phyloP scores from a whole-genome alignment of 2,329 filamentous ascomycete species.

The Aspergillus phoenicis region DNA sequence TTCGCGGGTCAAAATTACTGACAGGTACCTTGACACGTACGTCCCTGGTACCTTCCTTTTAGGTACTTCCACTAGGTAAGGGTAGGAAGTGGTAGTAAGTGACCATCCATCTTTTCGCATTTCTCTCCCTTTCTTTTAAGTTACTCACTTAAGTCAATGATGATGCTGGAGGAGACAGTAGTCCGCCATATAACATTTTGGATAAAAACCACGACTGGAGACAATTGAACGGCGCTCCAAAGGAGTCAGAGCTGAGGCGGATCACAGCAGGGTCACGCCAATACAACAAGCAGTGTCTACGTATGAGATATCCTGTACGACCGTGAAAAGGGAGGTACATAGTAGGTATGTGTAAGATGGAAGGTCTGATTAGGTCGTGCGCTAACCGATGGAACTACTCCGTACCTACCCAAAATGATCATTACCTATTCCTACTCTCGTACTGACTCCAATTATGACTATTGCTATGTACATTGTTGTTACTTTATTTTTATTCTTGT shows the following conservation, averaged over 20 bases:
- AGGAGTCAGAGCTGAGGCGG: conserved; percentile 1
- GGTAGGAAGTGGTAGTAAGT: not conserved
- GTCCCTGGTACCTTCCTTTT: not conserved
- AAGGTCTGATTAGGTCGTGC: not conserved
- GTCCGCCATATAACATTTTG: not conserved
- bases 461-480: not conserved
- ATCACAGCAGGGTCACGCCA: conserved; percentile 8
- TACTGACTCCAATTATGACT: not conserved
- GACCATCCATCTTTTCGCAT: not conserved
- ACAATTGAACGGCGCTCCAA: not conserved
- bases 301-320: not conserved
- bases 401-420: not conserved
- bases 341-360: not conserved
- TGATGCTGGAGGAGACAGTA: not conserved
- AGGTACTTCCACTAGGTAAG: not conserved
- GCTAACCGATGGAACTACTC: not conserved
- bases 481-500: no score
- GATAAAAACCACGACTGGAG: not conserved
- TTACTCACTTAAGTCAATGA: not conserved
- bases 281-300: conserved; percentile 3
- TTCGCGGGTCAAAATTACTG: conserved; percentile 1
- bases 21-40: not conserved
- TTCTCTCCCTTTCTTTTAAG: no score
- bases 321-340: not conserved
- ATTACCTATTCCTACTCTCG: not conserved